These are phyloP conservation scores for Cucurbita maxima DNA, from an alignment of 306 rosid species.

Conservation along the genomic window DNA sequence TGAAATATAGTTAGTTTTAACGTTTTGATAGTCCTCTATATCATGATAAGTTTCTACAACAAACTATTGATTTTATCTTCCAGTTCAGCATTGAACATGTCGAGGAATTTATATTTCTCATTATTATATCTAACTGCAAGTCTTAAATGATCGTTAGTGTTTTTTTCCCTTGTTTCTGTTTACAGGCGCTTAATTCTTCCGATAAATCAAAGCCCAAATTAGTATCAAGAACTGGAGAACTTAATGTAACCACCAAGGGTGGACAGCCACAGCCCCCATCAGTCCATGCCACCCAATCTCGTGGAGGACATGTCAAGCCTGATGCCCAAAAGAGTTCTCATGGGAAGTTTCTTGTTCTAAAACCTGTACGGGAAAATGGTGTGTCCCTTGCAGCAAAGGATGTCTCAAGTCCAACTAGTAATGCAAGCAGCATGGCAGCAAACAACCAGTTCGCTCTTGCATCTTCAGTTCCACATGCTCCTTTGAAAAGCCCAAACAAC, in stretches of 20 bases:
- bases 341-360: constrained; percentile 85
- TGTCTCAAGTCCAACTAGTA: constrained; percentile 45
- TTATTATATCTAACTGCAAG: background rate
- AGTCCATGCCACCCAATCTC: constrained; percentile 47
- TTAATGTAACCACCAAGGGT: constrained; percentile 40
- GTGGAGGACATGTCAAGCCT: constrained; percentile 46
- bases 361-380: constrained; percentile 83
- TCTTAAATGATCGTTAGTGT: background rate
- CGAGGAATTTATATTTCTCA: background rate
- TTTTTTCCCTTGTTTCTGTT: background rate
- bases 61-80: background rate
- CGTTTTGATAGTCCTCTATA: background rate
- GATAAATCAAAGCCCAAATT: constrained; percentile 81
- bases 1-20: background rate
- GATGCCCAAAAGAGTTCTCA: constrained; percentile 70
- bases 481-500: constrained; percentile 50
- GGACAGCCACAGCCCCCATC: constrained; percentile 45
- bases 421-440: constrained; percentile 36
- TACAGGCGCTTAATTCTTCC: constrained; percentile 55
- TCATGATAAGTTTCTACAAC: background rate
- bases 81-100: background rate
- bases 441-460: constrained; percentile 49
- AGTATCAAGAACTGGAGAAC: constrained; percentile 40
- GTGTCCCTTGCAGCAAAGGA: constrained; percentile 49
- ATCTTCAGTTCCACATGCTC: constrained; percentile 42